phyloP scores from a whole-genome alignment of 106 monocot genomes.

The Phalaenopsis aphrodite region DNA sequence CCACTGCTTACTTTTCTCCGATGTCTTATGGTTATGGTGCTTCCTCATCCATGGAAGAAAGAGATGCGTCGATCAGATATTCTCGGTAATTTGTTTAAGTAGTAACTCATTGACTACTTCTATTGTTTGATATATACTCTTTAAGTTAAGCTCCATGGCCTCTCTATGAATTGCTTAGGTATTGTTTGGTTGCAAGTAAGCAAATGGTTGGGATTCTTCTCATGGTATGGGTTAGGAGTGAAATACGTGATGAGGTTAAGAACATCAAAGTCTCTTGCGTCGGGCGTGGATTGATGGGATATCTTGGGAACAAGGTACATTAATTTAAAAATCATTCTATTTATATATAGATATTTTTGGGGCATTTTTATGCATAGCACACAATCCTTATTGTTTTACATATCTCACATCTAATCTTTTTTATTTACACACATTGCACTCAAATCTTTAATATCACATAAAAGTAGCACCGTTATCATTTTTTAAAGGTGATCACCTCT shows the following conservation, averaged over 20 bases:
- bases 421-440: too few species aligned
- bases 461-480: too few species aligned
- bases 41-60: slow-evolving; percentile 27
- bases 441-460: too few species aligned
- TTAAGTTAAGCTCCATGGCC: not conserved
- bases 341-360: too few species aligned
- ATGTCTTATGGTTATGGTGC: slow-evolving; percentile 28
- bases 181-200: slow-evolving; percentile 67
- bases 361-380: not conserved
- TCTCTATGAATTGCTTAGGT: slow-evolving; percentile 19
- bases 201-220: slow-evolving; percentile 81
- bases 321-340: too few species aligned
- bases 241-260: slow-evolving; percentile 46
- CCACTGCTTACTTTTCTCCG: slow-evolving; percentile 26
- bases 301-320: slow-evolving; percentile 69
- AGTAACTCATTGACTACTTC: not conserved
- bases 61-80: slow-evolving; percentile 20
- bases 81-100: slow-evolving; percentile 29
- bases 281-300: slow-evolving; percentile 69
- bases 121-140: not conserved
- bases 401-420: too few species aligned
- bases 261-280: slow-evolving; percentile 73
- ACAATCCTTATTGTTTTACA: too few species aligned
- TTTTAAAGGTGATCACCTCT: too few species aligned
- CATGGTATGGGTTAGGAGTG: slow-evolving; percentile 51